Evolutionary conservation across 1,284 basidiomycete genomes (phyloP), one percentile per base, ranked within the genome.

Genomic region (Ustanciosporium gigantosporum): DNA sequence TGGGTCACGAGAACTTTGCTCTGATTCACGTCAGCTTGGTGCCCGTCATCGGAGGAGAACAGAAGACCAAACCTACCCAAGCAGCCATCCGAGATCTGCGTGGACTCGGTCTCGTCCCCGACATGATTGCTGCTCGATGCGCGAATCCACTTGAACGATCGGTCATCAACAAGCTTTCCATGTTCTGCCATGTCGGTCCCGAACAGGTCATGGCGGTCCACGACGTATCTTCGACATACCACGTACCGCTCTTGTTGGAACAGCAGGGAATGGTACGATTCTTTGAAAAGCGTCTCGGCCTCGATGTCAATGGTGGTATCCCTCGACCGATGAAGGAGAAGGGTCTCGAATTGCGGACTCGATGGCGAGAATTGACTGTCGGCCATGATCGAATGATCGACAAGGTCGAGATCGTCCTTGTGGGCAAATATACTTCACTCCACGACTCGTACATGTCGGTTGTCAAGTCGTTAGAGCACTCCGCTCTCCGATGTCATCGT

Each of bases 381-480:
- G 84, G 90, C 16, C 88, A 92, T 78, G 94, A 96, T 77, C 87
- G 92, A 27, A 81, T 91, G n/a, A 93, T 89, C 78, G 93, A 97
- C 70, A 84, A 84, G 20, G 91, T 96, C 31, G 86, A 86, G 37
- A 91, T 99, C 57, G 91, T 90, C 17, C 82, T 99, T 29, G 91
- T 99, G 17, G 94, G 94, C 41, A 99, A 99, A 81, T 99, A 99
- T 81, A 97, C 92, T 5, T 88, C 92, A 55, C 82, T 98, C 41
- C 90, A 94, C 79, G 94, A 99, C 79, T 96, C 92, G 27, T 99
- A 99, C 80, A 97, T 97, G 90, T 92, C 89, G 27, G 95, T 99
- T 43, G 88, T 88, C 76, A 99, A 99, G 82, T 86, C 95, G 21
- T 84, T 99, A 32, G 94, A 99, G 79, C 94, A 99, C 80, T 91